These are phyloP conservation scores for Leishmania major DNA, from an alignment of 208 protist genomes.

Conservation along the genomic window DNA sequence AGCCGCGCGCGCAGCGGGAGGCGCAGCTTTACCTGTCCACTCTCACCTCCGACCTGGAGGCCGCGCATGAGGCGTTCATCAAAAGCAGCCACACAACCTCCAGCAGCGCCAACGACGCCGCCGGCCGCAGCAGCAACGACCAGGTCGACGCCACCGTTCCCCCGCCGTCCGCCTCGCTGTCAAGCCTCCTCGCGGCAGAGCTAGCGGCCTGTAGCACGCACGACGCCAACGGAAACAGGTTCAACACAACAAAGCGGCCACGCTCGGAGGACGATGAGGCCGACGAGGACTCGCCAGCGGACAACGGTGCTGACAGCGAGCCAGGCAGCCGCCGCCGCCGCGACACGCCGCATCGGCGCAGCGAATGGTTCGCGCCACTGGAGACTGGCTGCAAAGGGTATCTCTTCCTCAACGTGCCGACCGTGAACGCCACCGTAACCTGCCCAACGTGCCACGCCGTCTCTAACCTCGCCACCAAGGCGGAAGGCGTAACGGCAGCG, in stretches of 20 bases:
- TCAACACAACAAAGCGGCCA: conserved; percentile 23
- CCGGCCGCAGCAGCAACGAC: conserved; percentile 12
- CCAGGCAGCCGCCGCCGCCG: background rate
- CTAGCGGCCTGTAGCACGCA: conserved; percentile 27
- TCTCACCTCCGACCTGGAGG: conserved; percentile 58
- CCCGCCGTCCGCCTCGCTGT: conserved; percentile 24
- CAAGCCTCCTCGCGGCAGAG: conserved; percentile 36
- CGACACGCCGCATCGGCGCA: conserved; percentile 21
- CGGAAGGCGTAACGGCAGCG: background rate
- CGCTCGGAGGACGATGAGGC: conserved; percentile 7
- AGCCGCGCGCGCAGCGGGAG: conserved; percentile 66
- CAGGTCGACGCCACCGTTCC: background rate
- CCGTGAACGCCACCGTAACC: conserved; percentile 27
- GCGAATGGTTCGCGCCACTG: conserved; percentile 51
- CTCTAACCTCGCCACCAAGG: background rate
- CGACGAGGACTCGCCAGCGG: conserved; percentile 6
- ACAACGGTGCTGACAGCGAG: conserved; percentile 24
- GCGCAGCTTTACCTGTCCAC: conserved; percentile 66
- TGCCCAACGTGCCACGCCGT: conserved; percentile 36
- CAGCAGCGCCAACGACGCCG: background rate
- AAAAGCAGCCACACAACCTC: background rate
- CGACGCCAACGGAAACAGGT: conserved; percentile 20
- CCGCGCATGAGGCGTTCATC: conserved; percentile 23
- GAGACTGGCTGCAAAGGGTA: conserved; percentile 76
- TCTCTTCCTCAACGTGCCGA: conserved; percentile 61